These are phyloP conservation scores for Fraxinus sp. DNA, from an alignment of 305 asterid species.

Conservation along the genomic window DNA sequence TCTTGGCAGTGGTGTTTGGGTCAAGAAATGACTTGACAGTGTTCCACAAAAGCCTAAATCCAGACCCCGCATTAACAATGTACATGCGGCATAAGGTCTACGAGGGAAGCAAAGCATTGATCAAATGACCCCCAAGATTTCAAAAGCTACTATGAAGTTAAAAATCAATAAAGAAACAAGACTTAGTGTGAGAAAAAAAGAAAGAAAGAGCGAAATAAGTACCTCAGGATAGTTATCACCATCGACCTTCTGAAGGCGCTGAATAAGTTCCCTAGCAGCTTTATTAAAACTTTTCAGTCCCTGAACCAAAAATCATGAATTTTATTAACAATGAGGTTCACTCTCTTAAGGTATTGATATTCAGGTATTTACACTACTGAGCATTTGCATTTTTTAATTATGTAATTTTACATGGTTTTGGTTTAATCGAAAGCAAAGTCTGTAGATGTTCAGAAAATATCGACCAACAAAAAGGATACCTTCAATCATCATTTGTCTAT, in stretches of 20 bases:
- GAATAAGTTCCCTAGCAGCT: constrained; percentile 84
- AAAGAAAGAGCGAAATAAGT: not conserved
- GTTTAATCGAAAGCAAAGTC: not conserved
- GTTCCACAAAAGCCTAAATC: constrained; percentile 96
- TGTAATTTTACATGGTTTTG: not conserved
- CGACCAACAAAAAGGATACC: not conserved
- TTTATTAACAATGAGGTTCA: not conserved
- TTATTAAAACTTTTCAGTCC: constrained; percentile 85
- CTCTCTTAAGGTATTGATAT: not conserved
- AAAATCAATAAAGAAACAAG: not conserved
- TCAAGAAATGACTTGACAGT: constrained; percentile 92
- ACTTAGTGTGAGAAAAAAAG: not conserved
- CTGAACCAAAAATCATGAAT: constrained; percentile 35
- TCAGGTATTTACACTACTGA: not conserved
- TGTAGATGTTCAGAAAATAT: not conserved
- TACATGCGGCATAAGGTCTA: constrained; percentile 91
- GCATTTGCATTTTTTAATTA: not conserved
- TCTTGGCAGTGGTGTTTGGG: constrained; percentile 93
- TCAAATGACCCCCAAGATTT: constrained; percentile 10
- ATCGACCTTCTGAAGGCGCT: constrained; percentile 77
- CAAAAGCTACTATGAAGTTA: not conserved
- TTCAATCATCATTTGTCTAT: not conserved
- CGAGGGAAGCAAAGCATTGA: constrained; percentile 5
- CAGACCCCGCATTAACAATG: constrained; percentile 94
- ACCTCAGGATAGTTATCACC: constrained; percentile 98